Evolutionary conservation across 495 filamentous ascomycete species (phyloP).

Genomic region (Xylaria bambusicola): DNA sequence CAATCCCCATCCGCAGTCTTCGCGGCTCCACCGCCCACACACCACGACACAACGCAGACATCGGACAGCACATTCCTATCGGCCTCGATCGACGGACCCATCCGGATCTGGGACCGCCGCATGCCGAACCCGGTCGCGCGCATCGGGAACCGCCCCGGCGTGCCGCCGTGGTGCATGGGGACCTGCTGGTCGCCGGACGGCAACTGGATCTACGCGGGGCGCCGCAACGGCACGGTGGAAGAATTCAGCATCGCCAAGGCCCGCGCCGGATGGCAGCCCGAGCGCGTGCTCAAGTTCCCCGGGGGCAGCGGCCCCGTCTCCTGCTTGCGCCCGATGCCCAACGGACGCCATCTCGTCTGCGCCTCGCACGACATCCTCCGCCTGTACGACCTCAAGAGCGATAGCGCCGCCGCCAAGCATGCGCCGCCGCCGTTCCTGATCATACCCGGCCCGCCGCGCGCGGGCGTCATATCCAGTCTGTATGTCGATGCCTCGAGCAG

Average conservation of each 20-base stretch:
- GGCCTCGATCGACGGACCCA: conserved; percentile 82
- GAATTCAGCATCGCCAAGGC: conserved; percentile 91
- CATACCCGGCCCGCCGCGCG: conserved; percentile 84
- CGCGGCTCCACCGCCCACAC: conserved; percentile 29
- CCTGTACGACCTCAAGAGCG: conserved; percentile 81
- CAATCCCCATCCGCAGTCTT: conserved; percentile 36
- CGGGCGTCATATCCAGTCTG: conserved; percentile 81
- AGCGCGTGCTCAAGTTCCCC: conserved; percentile 87
- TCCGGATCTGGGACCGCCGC: conserved; percentile 90
- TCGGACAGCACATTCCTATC: conserved; percentile 79
- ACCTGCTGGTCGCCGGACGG: conserved; percentile 97
- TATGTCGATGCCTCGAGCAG: conserved; percentile 85
- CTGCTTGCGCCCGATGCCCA: conserved; percentile 85
- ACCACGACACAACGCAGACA: conserved; percentile 43
- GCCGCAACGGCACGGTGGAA: conserved; percentile 92
- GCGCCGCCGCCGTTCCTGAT: conserved; percentile 90
- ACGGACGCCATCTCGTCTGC: conserved; percentile 90
- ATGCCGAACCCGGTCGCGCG: conserved; percentile 74
- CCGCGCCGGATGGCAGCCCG: conserved; percentile 58
- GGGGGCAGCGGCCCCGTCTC: conserved; percentile 86
- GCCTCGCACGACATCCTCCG: conserved; percentile 93
- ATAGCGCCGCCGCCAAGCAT: conserved; percentile 60
- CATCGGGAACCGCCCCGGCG: conserved; percentile 67
- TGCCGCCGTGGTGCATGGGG: conserved; percentile 96
- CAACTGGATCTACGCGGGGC: conserved; percentile 91